Percentiles rank a stretch among this genome's conserved stretches.
Conservation (phyloP, 2,329 filamentous ascomycete species). For the Tolypocladium paradoxum region DNA sequence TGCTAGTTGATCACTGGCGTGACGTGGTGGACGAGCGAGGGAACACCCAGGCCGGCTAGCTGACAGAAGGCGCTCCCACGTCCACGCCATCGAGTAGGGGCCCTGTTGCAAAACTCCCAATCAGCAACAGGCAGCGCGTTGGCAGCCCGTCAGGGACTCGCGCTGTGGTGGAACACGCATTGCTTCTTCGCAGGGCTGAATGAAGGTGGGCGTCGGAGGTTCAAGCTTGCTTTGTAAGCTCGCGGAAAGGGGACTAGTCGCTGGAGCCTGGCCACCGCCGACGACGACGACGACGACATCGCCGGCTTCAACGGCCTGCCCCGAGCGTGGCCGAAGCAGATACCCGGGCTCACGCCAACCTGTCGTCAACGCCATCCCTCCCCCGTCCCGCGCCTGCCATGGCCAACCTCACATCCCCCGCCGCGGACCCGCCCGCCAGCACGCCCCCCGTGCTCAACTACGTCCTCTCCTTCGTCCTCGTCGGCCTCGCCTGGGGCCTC, state of each 20-base stretch:
- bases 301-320: not conserved
- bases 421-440: not conserved
- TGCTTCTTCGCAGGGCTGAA: not conserved
- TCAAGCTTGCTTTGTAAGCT: not conserved
- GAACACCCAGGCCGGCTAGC: too few relatives aligned
- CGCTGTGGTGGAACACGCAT: too few relatives aligned
- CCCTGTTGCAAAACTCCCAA: not conserved
- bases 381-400: not conserved
- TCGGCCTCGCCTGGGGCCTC: slow-evolving; percentile 86
- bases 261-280: not conserved
- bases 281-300: not conserved
- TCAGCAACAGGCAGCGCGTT: not conserved
- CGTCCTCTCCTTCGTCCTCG: slow-evolving; percentile 78
- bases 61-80: too few relatives aligned
- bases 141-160: too few relatives aligned
- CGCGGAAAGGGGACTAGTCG: not conserved
- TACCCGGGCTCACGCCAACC: not conserved
- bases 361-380: not conserved
- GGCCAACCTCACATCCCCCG: not conserved
- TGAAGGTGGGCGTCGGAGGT: too few relatives aligned
- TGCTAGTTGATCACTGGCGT: too few relatives aligned
- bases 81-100: too few relatives aligned
- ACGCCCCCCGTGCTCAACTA: slow-evolving; percentile 53
- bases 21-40: too few relatives aligned
- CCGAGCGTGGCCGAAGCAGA: not conserved